Conservation (phyloP, 2,329 filamentous ascomycete species). For the Penicillium sp. region DNA sequence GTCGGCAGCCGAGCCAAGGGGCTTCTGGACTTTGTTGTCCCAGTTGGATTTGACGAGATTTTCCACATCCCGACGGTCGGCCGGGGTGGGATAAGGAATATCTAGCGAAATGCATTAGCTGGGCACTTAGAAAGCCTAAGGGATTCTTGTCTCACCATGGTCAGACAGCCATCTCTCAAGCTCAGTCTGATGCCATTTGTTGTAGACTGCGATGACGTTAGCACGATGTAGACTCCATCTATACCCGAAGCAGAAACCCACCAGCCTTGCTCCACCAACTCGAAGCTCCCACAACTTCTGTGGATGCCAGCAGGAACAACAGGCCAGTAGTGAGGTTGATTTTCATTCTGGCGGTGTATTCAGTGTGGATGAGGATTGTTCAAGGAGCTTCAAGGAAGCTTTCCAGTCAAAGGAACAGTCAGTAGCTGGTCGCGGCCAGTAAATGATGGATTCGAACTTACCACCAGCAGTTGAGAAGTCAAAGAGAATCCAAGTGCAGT, state of each 20-base stretch:
- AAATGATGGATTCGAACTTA: neutral
- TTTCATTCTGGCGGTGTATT: slow-evolving; percentile 59
- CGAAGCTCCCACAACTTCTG: slow-evolving; percentile 62
- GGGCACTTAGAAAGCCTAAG: too few species aligned
- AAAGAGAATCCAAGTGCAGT: neutral
- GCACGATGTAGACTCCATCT: neutral
- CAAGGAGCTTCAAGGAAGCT: neutral
- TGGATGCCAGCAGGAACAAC: slow-evolving; percentile 63
- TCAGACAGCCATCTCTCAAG: slow-evolving; percentile 95
- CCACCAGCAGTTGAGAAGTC: slow-evolving; percentile 3
- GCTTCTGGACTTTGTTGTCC: slow-evolving; percentile 65
- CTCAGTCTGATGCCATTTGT: slow-evolving; percentile 98
- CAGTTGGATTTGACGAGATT: slow-evolving; percentile 84
- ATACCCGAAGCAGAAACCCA: slow-evolving; percentile 44
- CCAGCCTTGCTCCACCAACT: slow-evolving; percentile 82
- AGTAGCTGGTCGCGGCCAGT: slow-evolving; percentile 1
- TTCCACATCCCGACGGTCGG: slow-evolving; percentile 92
- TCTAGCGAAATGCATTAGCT: slow-evolving; percentile 36
- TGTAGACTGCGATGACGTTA: slow-evolving; percentile 63
- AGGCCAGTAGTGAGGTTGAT: slow-evolving; percentile 63
- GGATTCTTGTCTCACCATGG: slow-evolving; percentile 48
- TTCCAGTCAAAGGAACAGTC: neutral
- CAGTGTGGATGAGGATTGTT: slow-evolving; percentile 1
- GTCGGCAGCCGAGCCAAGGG: slow-evolving; percentile 74
- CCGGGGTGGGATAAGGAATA: slow-evolving; percentile 80